Evolutionary conservation across 352 stramenopile species (phyloP), one percentile per base, ranked within the genome.

Genomic region (Globisporangium recalcitrans): DNA sequence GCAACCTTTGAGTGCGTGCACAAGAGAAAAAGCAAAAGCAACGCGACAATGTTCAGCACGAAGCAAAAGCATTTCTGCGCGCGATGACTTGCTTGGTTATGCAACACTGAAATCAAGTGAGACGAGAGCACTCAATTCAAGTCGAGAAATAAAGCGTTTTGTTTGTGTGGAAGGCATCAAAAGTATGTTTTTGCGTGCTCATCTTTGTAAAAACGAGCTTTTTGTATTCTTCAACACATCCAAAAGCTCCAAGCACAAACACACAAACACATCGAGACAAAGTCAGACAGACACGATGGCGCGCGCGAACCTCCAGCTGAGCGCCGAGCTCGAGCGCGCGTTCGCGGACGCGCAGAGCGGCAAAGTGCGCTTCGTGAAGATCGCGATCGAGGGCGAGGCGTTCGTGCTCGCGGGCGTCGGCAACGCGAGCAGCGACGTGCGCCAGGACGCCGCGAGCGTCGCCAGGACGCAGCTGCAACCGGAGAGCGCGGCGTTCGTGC

Each of bases 291-390:
- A 42, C 38, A 65, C 26, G 42, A 93, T 93, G 84, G 84, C 80
- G 9, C 74, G 82, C 27, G 84, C 84, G 1, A 72, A 87, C 44
- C 65, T 93, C 52, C 60, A 80, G 29, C 68, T 93, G 29, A 85
- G 73, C 49, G 52, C 58, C 4, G 84, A 90, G 62, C 74, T 93
- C 27, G 77, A 88, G 70, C 73, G 73, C 60, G 81, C 78, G 58
- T 93, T 93, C 58, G 74, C 77, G 3, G 74, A 87, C 54, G 84
- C 84, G 22, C 84, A 93, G 73, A 82, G 67, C 60, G 77, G 80
- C 53, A 81, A 79, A 46, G 67, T 85, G 44, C 84, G 84, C 58
- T 89, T 77, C 58, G 76, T 93, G n/a, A 91, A 88, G 60, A 68
- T 79, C 21, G 68, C 62, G 10, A 86, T 93, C 53, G 65, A 83